phyloP scores from a whole-genome alignment of 768 basidiomycete species.

The Lactarius indigo region DNA sequence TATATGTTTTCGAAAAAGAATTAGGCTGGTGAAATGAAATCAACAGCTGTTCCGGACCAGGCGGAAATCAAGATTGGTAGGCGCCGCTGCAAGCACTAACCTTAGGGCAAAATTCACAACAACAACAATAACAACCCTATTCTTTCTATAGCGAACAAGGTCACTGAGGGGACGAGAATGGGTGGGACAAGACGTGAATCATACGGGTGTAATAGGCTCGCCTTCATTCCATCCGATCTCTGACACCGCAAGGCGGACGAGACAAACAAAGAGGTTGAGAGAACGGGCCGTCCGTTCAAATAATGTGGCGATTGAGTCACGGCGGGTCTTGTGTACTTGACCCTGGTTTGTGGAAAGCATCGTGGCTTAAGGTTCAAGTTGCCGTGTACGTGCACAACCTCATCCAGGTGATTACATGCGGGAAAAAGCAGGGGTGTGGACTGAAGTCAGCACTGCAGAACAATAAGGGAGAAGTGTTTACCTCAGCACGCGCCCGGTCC shows the following conservation, averaged over 20 bases:
- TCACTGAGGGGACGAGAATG: background rate
- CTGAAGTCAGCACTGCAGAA: conserved; percentile 15
- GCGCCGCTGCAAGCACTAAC: conserved; percentile 12
- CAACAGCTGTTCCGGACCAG: conserved; percentile 18
- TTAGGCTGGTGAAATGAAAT: conserved; percentile 21
- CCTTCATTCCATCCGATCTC: background rate
- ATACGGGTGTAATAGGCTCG: background rate
- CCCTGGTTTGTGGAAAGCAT: background rate
- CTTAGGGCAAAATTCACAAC: conserved; percentile 2
- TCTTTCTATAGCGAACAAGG: conserved; percentile 11
- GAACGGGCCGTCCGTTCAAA: background rate
- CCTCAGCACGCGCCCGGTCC: conserved; percentile 16
- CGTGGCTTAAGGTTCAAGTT: conserved; percentile 9
- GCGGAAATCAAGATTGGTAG: conserved; percentile 20
- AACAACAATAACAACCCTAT: conserved; percentile 16
- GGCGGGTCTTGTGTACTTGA: background rate
- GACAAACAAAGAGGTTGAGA: background rate
- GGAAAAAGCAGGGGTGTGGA: background rate
- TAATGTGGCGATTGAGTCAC: conserved; percentile 1
- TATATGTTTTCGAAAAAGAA: conserved; percentile 24
- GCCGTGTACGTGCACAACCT: background rate
- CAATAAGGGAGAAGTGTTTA: conserved; percentile 25
- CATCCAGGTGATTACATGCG: background rate
- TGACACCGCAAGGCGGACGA: background rate
- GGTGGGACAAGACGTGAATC: conserved; percentile 6